Conservation (phyloP, 805 yeast genomes). For the Osmozyma mogii region DNA sequence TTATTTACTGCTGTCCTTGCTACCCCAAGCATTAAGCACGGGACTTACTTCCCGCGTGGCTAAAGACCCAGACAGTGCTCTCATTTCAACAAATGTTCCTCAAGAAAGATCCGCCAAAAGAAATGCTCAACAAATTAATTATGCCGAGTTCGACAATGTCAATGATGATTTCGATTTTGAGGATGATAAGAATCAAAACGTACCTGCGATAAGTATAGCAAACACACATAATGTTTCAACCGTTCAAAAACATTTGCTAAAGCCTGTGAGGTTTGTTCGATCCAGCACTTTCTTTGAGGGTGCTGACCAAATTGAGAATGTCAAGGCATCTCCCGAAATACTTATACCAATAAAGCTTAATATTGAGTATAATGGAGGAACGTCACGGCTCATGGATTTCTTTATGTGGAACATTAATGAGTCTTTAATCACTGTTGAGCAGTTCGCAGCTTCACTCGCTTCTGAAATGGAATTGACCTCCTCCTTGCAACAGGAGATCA, state of each 20-base stretch:
- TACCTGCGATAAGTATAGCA: slow-evolving; percentile 14
- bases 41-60: slow-evolving; percentile 61
- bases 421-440: slow-evolving; percentile 59
- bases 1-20: slow-evolving; percentile 14
- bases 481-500: slow-evolving; percentile 53
- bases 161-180: slow-evolving; percentile 39
- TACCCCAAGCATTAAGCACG: slow-evolving; percentile 77
- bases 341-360: slow-evolving; percentile 59
- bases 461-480: slow-evolving; percentile 77
- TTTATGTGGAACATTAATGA: slow-evolving; percentile 72
- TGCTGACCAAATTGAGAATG: slow-evolving; percentile 14
- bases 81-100: slow-evolving; percentile 59
- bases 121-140: slow-evolving; percentile 60
- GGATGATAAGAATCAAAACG: slow-evolving; percentile 10
- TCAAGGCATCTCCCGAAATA: slow-evolving; percentile 27
- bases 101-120: slow-evolving; percentile 75
- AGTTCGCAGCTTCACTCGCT: slow-evolving; percentile 67
- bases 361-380: slow-evolving; percentile 48
- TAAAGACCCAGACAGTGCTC: slow-evolving; percentile 64
- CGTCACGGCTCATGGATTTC: slow-evolving; percentile 47
- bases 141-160: slow-evolving; percentile 71
- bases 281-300: slow-evolving; percentile 4
- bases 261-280: slow-evolving; percentile 10
- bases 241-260: slow-evolving; percentile 21
- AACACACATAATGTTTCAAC: slow-evolving; percentile 28